Conservation (phyloP, 768 basidiomycete genomes). For the Lentinula aciculospora region DNA sequence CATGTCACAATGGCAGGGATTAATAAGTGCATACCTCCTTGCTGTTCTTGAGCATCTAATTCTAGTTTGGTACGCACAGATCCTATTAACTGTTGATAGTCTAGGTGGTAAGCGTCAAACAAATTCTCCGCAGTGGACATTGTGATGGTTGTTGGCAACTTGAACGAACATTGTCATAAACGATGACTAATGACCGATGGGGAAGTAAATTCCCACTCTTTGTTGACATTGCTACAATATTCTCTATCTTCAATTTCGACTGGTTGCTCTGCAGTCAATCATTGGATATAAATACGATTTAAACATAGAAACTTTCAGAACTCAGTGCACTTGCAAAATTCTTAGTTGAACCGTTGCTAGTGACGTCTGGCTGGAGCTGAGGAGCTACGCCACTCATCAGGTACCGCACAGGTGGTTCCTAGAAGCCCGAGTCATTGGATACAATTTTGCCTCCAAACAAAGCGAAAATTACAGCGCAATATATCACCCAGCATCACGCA, state of each 20-base stretch:
- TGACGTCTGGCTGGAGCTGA: slow-evolving; percentile 3
- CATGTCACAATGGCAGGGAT: background rate
- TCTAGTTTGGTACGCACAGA: slow-evolving; percentile 75
- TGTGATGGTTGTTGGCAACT: background rate
- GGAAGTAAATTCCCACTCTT: background rate
- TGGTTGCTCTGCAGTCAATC: no score
- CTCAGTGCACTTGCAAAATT: background rate
- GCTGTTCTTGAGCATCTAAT: slow-evolving; percentile 55
- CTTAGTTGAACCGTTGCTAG: background rate
- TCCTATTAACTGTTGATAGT: slow-evolving; percentile 68
- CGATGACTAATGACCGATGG: background rate
- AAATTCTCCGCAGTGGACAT: slow-evolving; percentile 54
- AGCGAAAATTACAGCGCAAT: background rate
- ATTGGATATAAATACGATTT: no score
- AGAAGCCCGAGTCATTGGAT: background rate
- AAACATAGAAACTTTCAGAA: no score
- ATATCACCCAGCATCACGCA: background rate
- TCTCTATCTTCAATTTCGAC: background rate
- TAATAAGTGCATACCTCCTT: slow-evolving; percentile 46
- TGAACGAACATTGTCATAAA: background rate
- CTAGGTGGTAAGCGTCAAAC: slow-evolving; percentile 80
- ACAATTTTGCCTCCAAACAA: background rate
- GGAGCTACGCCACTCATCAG: background rate
- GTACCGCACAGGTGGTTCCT: background rate
- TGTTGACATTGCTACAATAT: background rate